phyloP scores from a whole-genome alignment of 2,329 filamentous ascomycete genomes.

The Cladosporium sp. region DNA sequence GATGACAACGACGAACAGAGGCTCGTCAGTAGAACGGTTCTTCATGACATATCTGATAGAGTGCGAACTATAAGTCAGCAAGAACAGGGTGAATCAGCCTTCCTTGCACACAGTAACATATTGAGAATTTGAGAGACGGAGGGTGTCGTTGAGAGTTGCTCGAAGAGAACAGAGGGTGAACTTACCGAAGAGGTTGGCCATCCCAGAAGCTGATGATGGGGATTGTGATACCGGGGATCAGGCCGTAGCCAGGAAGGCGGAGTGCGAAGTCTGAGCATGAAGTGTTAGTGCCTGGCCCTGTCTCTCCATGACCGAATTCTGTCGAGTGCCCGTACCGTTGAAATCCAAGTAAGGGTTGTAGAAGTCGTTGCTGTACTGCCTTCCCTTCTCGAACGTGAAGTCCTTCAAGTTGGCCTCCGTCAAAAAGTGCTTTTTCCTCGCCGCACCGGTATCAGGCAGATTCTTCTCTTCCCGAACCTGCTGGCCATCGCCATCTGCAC shows the following conservation, averaged over 20 bases:
- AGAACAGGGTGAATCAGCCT: slow-evolving; percentile 23
- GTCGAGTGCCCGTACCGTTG: slow-evolving; percentile 50
- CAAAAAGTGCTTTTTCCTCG: slow-evolving; percentile 63
- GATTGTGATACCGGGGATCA: slow-evolving; percentile 64
- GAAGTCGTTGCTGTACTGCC: slow-evolving; percentile 69
- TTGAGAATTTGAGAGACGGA: background rate
- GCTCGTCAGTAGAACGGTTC: slow-evolving; percentile 69
- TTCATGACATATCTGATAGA: slow-evolving; percentile 89
- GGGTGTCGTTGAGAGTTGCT: background rate
- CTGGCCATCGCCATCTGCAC: slow-evolving; percentile 48
- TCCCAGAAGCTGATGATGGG: slow-evolving; percentile 79
- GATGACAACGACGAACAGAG: slow-evolving; percentile 81
- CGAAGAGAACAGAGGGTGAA: slow-evolving; percentile 19
- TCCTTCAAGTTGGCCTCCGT: slow-evolving; percentile 54
- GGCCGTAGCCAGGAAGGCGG: slow-evolving; percentile 60
- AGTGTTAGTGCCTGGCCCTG: slow-evolving; percentile 5
- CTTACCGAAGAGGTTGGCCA: slow-evolving; percentile 72
- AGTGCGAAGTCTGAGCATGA: slow-evolving; percentile 62
- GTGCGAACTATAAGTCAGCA: slow-evolving; percentile 63
- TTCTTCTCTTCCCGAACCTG: slow-evolving; percentile 41
- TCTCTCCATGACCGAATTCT: background rate
- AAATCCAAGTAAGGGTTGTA: slow-evolving; percentile 94
- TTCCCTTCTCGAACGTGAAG: slow-evolving; percentile 63
- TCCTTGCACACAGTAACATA: slow-evolving; percentile 11
- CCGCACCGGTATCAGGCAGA: slow-evolving; percentile 44